Evolutionary conservation across 345 rosid genomes (phyloP), one percentile per base, ranked within the genome.

Genomic region (Bruguiera sexangula): DNA sequence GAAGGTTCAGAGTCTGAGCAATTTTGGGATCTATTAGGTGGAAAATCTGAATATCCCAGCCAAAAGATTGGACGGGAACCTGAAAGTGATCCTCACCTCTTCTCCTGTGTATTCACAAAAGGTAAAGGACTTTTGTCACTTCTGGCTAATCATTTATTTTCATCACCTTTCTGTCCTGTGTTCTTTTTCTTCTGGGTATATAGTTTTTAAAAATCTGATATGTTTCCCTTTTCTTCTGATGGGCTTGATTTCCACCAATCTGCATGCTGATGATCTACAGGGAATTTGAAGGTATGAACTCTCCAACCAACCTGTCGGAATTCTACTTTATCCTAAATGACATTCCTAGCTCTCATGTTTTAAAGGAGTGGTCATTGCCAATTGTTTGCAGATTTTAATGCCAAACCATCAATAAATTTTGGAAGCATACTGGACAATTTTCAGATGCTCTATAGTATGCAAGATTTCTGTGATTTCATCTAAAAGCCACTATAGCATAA

Each of bases 1-100:
- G 99, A 96, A 83, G 99, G 98, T 59, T 75, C 97, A 9, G 99
- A 96, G 66, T 76, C 91, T 60, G 99, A 92, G 58, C 94, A 84
- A 63, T 96, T 96, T 70, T 96, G 99, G 99, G 94, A 89, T 67
- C 46, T 88, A 70, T 70, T 96, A 59, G 96, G 95, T 64, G 98
- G 95, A 67, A 96, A 96, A 83, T 51, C 84, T 60, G 99, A 96
- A 81, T 85, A 90, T 69, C 80, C 92, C 1, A 86, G 86, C 76
- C 90, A 88, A 77, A 92, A 88, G 84, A 82, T 89, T 55, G 85
- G 71, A 46, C 87, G 75, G 72, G 88, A 82, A 57, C 84, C 89
- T 78, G 99, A 96, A 80, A 86, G 84, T 67, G 99, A 96, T 85
- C 86, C 97, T 77, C 99, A 88, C 75, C 88, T 96, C 58, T 96